These are phyloP conservation scores for Davidsoniella neocaledoniae DNA, from an alignment of 2,329 filamentous ascomycete species.

Conservation along the genomic window DNA sequence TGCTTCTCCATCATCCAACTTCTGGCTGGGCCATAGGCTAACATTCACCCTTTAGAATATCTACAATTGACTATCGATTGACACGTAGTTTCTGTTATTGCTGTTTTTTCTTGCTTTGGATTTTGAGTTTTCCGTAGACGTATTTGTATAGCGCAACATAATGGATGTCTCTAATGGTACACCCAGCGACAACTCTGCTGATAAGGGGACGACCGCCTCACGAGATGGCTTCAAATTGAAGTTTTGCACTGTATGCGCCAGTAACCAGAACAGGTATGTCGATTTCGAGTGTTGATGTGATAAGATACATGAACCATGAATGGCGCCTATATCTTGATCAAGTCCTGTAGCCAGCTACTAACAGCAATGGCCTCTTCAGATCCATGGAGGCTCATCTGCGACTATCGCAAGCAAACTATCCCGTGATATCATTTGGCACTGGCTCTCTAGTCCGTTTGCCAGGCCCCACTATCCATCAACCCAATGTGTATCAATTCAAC, in stretches of 20 bases:
- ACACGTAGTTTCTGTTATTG: too few relatives aligned
- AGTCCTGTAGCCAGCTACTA: not conserved
- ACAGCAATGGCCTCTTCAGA: constrained; percentile 25
- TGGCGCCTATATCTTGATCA: too few relatives aligned
- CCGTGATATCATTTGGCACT: constrained; percentile 96
- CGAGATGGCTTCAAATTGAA: constrained; percentile 61
- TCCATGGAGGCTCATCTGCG: constrained; percentile 99
- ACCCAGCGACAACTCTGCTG: constrained; percentile 15
- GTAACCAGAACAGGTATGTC: constrained; percentile 81
- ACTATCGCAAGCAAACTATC: constrained; percentile 70
- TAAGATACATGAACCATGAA: too few relatives aligned
- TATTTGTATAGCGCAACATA: not conserved
- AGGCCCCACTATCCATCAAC: constrained; percentile 77
- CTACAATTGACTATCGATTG: too few relatives aligned
- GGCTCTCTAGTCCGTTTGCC: constrained; percentile 87
- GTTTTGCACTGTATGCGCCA: constrained; percentile 97
- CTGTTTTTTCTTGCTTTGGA: not conserved
- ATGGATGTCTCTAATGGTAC: constrained; percentile 1
- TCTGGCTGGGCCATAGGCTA: too few relatives aligned
- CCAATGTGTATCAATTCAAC: constrained; percentile 98
- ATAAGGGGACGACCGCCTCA: constrained; percentile 23
- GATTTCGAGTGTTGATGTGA: not conserved
- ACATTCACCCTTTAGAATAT: too few relatives aligned
- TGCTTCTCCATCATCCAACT: not conserved
- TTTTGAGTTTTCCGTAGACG: constrained; percentile 8